These are phyloP conservation scores for Moelleriella libera DNA, from an alignment of 2,329 filamentous ascomycete species.

Conservation along the genomic window DNA sequence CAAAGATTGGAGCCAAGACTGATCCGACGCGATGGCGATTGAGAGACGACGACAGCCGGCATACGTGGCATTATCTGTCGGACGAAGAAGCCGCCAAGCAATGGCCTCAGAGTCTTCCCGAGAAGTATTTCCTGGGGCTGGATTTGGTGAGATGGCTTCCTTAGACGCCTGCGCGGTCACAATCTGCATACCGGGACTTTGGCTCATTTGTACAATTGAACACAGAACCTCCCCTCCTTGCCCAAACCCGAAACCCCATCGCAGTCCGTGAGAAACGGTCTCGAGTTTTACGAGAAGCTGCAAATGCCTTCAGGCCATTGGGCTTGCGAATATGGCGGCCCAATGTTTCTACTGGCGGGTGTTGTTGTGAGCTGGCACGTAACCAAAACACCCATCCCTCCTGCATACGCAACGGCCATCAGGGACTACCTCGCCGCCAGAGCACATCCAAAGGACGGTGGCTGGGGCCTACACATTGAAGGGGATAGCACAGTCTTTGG, in stretches of 20 bases:
- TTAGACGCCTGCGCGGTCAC: neutral
- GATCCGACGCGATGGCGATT: conserved; percentile 77
- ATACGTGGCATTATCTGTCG: conserved; percentile 87
- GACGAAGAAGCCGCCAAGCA: conserved; percentile 53
- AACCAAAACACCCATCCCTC: conserved; percentile 74
- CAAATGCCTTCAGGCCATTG: conserved; percentile 85
- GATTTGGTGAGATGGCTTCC: conserved; percentile 44
- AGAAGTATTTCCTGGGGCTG: conserved; percentile 76
- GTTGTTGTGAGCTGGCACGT: conserved; percentile 77
- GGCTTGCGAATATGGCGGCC: conserved; percentile 95
- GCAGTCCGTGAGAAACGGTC: conserved; percentile 66
- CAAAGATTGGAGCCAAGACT: conserved; percentile 44
- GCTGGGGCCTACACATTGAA: conserved; percentile 94
- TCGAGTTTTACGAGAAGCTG: conserved; percentile 78
- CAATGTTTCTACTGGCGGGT: conserved; percentile 87
- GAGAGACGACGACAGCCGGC: conserved; percentile 66
- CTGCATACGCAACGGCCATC: conserved; percentile 71
- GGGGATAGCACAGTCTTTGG: conserved; percentile 87
- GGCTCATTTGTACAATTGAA: neutral
- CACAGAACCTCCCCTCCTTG: conserved; percentile 59
- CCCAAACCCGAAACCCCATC: conserved; percentile 57
- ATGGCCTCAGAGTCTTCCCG: conserved; percentile 82
- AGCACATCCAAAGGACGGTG: conserved; percentile 77
- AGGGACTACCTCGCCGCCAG: conserved; percentile 83
- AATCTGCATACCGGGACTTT: neutral